Base-by-base conservation (phyloP, 192 early-diverging fungal genomes). In the Phycomyces blakesleeanus region DNA sequence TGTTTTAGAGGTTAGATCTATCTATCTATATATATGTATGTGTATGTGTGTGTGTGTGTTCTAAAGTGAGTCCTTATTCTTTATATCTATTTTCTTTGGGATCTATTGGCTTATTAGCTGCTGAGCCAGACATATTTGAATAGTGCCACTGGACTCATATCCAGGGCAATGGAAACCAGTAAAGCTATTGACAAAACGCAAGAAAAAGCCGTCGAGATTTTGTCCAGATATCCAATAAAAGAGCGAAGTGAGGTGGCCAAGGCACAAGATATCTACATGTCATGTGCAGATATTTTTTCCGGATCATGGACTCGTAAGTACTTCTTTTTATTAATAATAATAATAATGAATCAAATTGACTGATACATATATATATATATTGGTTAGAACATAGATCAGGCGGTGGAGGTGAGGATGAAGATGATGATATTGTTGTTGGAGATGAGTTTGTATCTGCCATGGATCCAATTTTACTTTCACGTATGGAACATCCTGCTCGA, bases 401-500 rank as follows among this genome's bases (percentile, higher is more conserved):
- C n/a, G 38, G 53, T 38, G 59, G 51, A 0, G 59, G 38, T 54
- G 25, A 40, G 1, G 38, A 54, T 54, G 25, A 40, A 1, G 38
- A 54, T 52, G 22, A 50, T 26, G 51, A 54, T 8, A 41, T 61
- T 26, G 25, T 39, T 39, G 6, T 24, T 10, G n/a, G 22, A 5
- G 51, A 52, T 24, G 51, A 54, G 39, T 38, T 12, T 14, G 51
- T 54, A 29, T 61, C 59, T 22, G 47, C 51, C 26, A 24, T 63
- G 5, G 61, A 63, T 27, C 61, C 61, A 21, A 54, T 63, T 11
- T 39, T 53, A 22, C 6, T 63, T n/a, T 39, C 26, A 37, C 44
- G 51, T 16, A 40, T 54, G 15, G 38, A 63, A 22, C 61, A 63
- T 25, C 61, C 61, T 26, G 51, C 51, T 10, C 29, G 61, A 16